Conservation (phyloP, 2,329 filamentous ascomycete species). For the Bimuria novae-zelandiae region DNA sequence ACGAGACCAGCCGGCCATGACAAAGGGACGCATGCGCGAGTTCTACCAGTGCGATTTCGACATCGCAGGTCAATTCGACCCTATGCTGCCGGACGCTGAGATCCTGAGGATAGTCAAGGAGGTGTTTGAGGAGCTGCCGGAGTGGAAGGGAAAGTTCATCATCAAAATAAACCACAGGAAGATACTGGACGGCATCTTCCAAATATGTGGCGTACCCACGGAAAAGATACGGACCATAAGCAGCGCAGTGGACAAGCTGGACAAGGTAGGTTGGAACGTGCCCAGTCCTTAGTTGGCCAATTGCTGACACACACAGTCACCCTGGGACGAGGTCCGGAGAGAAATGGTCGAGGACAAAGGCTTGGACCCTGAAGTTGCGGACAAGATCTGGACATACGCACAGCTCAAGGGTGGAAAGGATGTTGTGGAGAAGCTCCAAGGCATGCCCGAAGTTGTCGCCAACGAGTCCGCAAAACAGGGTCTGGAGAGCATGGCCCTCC, state of each 20-base stretch:
- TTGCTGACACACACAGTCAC: slow-evolving; percentile 46
- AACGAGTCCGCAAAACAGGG: slow-evolving; percentile 80
- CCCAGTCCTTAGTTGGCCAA: neutral
- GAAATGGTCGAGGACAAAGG: slow-evolving; percentile 96
- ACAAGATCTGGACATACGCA: slow-evolving; percentile 87
- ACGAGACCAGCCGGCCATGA: slow-evolving; percentile 76
- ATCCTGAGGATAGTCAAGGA: slow-evolving; percentile 83
- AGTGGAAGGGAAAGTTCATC: slow-evolving; percentile 74
- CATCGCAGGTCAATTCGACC: slow-evolving; percentile 81
- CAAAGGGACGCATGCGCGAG: slow-evolving; percentile 90
- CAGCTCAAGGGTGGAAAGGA: slow-evolving; percentile 75
- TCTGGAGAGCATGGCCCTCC: slow-evolving; percentile 76
- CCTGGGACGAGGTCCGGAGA: slow-evolving; percentile 86
- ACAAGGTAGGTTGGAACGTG: slow-evolving; percentile 65
- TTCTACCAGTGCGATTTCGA: slow-evolving; percentile 99
- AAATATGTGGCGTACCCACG: slow-evolving; percentile 83
- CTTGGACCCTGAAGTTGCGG: slow-evolving; percentile 73
- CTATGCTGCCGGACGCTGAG: slow-evolving; percentile 92
- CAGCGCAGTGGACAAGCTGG: slow-evolving; percentile 92
- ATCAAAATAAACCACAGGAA: slow-evolving; percentile 97
- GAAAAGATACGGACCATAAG: slow-evolving; percentile 90
- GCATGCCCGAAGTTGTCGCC: slow-evolving; percentile 68
- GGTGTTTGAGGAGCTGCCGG: slow-evolving; percentile 75
- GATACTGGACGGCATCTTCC: slow-evolving; percentile 89
- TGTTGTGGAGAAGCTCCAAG: slow-evolving; percentile 70